A percentile compares a stretch with the other conserved stretches of the same genome.
Evolutionary conservation across 2,329 filamentous ascomycete species (phyloP).

Genomic region (Fusarium nisikadoi): DNA sequence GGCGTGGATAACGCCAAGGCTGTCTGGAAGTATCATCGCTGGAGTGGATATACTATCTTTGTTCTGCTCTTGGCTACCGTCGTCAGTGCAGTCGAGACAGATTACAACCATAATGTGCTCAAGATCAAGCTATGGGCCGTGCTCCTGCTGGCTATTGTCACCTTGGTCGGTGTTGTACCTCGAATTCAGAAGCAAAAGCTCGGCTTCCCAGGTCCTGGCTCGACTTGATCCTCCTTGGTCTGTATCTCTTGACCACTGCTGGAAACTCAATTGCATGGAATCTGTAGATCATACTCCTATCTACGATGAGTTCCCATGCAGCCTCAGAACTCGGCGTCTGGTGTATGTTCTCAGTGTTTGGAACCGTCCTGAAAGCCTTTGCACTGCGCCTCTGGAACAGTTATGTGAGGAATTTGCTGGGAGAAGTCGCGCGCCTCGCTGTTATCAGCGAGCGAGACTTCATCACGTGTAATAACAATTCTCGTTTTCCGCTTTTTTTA

Average conservation of each 20-base stretch:
- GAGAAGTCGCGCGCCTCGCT: background rate
- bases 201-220: constrained; percentile 55
- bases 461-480: background rate
- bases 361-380: background rate
- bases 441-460: background rate
- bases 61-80: constrained; percentile 79
- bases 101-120: constrained; percentile 75
- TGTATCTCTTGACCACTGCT: background rate
- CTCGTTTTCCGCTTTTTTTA: background rate
- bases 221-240: constrained; percentile 10
- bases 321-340: background rate
- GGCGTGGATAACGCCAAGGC: constrained; percentile 81
- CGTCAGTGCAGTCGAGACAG: constrained; percentile 78
- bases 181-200: constrained; percentile 87
- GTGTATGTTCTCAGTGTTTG: background rate
- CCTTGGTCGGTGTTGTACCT: constrained; percentile 78
- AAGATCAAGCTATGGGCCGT: constrained; percentile 82
- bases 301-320: background rate
- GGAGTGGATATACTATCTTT: constrained; percentile 78
- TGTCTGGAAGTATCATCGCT: constrained; percentile 90
- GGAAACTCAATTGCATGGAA: background rate
- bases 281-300: background rate
- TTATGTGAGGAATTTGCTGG: background rate
- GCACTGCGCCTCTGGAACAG: background rate
- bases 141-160: constrained; percentile 71